Conservation (phyloP, 2,329 filamentous ascomycete species). For the Eurotiales sp. region DNA sequence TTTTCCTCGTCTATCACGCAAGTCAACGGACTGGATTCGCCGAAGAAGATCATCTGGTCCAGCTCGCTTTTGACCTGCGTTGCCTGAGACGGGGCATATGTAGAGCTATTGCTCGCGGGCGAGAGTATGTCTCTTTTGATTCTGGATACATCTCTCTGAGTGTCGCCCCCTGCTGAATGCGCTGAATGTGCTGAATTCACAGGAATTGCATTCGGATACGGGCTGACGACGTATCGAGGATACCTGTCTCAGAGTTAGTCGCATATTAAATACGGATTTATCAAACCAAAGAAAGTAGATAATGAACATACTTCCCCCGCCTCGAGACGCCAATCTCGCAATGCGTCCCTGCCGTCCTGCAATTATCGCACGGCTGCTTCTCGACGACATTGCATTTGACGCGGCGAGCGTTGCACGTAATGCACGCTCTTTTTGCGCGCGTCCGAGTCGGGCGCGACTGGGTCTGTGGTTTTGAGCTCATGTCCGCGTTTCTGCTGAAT, state of each 20-base stretch:
- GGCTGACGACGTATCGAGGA: conserved; percentile 15
- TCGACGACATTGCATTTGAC: conserved; percentile 47
- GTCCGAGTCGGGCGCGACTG: conserved; percentile 15
- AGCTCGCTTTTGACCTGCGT: conserved; percentile 12
- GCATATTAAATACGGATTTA: no score
- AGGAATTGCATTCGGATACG: conserved; percentile 4
- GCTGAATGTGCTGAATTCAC: neutral
- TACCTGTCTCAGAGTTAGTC: conserved; percentile 16
- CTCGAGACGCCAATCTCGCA: conserved; percentile 43
- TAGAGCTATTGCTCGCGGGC: conserved; percentile 7
- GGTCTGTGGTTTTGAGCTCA: conserved; percentile 10
- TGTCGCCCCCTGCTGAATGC: neutral
- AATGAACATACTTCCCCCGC: conserved; percentile 39
- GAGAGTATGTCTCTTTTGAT: conserved; percentile 12
- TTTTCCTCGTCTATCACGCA: conserved; percentile 45
- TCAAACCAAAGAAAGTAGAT: no score
- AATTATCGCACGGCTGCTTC: conserved; percentile 43
- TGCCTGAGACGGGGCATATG: neutral
- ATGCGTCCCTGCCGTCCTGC: conserved; percentile 30
- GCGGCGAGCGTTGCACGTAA: conserved; percentile 43
- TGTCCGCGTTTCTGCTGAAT: neutral
- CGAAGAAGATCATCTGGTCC: conserved; percentile 41
- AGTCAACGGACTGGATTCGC: conserved; percentile 48
- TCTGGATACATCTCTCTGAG: neutral
- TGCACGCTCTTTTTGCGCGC: conserved; percentile 43